Conservation (phyloP, 352 stramenopile genomes). For the Globisporangium parvum region DNA sequence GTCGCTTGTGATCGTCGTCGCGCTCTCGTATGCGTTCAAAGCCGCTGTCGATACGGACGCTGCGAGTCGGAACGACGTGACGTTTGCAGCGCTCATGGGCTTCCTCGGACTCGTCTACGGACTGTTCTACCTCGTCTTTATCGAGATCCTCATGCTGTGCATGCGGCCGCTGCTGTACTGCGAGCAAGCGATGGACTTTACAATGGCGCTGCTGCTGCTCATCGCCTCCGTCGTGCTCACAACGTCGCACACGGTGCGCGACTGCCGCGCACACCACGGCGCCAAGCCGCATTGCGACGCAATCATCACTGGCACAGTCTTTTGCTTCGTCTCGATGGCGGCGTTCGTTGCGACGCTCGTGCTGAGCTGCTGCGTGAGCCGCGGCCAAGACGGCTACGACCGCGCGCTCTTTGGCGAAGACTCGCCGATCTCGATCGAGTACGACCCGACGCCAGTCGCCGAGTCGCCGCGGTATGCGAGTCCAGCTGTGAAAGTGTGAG, state of each 20-base stretch:
- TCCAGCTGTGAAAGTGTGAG: constrained; percentile 9
- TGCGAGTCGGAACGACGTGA: constrained; percentile 7
- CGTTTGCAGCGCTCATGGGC: constrained; percentile 12
- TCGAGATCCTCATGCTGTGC: constrained; percentile 12
- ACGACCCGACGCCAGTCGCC: constrained; percentile 9
- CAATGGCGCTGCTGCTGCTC: constrained; percentile 11
- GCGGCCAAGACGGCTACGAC: constrained; percentile 10
- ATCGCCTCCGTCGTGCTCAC: constrained; percentile 14
- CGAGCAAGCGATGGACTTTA: constrained; percentile 13
- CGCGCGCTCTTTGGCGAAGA: constrained; percentile 11
- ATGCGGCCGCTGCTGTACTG: constrained; percentile 15
- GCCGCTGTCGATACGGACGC: constrained; percentile 4
- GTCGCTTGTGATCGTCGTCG: constrained; percentile 9
- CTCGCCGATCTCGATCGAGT: constrained; percentile 13
- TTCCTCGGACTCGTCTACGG: constrained; percentile 15
- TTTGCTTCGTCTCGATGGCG: constrained; percentile 6
- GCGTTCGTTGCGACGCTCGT: constrained; percentile 8
- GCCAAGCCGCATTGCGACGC: constrained; percentile 5
- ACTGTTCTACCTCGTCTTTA: constrained; percentile 14
- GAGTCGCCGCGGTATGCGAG: background rate
- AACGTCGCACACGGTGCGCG: constrained; percentile 1
- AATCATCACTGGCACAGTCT: constrained; percentile 3
- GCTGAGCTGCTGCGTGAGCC: constrained; percentile 7
- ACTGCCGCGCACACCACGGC: constrained; percentile 5
- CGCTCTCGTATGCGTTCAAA: constrained; percentile 4